Evolutionary conservation across 2,329 filamentous ascomycete genomes (phyloP).

Genomic region (Hymenoscyphus infarciens): DNA sequence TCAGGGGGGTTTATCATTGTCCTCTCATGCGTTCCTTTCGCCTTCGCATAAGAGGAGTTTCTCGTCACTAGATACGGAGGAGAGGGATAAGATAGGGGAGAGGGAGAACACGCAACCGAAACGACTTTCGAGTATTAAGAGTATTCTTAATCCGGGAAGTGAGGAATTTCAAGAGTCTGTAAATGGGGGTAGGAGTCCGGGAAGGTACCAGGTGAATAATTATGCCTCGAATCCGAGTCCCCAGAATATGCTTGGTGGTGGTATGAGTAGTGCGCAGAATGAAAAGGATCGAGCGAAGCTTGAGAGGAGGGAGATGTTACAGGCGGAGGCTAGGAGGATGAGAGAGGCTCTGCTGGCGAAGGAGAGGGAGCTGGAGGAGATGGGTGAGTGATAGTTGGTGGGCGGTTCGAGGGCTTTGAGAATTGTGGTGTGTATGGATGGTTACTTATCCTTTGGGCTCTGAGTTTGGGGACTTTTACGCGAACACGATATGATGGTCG

Average conservation of each 20-base stretch:
- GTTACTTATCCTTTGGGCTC: neutral
- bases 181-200: constrained; percentile 18
- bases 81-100: constrained; percentile 17
- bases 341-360: constrained; percentile 37
- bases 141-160: constrained; percentile 61
- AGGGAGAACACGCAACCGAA: constrained; percentile 45
- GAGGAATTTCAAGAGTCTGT: constrained; percentile 12
- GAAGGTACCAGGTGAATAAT: constrained; percentile 14
- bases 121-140: constrained; percentile 71
- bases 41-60: constrained; percentile 65
- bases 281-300: constrained; percentile 53
- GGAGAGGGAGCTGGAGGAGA: constrained; percentile 33
- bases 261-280: constrained; percentile 33
- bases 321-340: constrained; percentile 74
- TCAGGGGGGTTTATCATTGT: constrained; percentile 56
- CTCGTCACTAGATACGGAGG: constrained; percentile 55
- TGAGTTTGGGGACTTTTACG: too few species aligned
- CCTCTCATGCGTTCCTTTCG: constrained; percentile 58
- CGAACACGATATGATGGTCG: constrained; percentile 4
- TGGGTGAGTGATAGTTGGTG: constrained; percentile 12
- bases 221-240: constrained; percentile 31
- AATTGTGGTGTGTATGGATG: neutral
- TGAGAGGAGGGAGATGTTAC: constrained; percentile 62
- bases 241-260: constrained; percentile 32
- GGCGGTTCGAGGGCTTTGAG: too few species aligned